Conservation (phyloP, 169 alveolate species). For the Plasmodium inui region DNA sequence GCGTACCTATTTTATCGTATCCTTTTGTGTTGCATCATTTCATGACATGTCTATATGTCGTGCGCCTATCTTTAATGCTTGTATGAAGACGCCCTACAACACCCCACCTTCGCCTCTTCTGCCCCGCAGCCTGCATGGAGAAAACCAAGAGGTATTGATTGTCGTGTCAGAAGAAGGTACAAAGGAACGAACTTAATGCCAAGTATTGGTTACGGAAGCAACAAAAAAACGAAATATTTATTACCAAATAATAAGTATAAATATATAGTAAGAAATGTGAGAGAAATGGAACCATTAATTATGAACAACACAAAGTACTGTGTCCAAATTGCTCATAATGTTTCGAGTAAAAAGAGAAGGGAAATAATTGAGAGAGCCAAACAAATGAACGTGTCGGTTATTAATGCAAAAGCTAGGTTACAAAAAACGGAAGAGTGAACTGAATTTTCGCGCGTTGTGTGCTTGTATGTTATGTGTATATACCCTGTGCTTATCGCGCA, state of each 20-base stretch:
- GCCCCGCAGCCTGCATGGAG: conserved; percentile 93
- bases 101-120: background rate
- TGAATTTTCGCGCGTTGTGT: background rate
- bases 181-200: conserved; percentile 96
- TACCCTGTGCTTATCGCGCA: background rate
- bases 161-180: conserved; percentile 96
- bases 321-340: conserved; percentile 95
- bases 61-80: background rate
- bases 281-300: conserved; percentile 94
- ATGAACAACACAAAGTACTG: conserved; percentile 96
- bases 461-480: background rate
- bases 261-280: conserved; percentile 91
- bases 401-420: conserved; percentile 90
- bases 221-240: conserved; percentile 93
- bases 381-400: conserved; percentile 93
- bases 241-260: conserved; percentile 95
- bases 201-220: conserved; percentile 97
- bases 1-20: background rate
- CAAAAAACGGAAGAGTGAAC: conserved; percentile 83
- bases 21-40: background rate
- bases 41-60: background rate
- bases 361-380: conserved; percentile 95
- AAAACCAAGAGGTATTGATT: conserved; percentile 98
- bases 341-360: conserved; percentile 93
- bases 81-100: background rate